Conservation (phyloP, 179 eudicot genomes). For the Beta corolliflora region DNA sequence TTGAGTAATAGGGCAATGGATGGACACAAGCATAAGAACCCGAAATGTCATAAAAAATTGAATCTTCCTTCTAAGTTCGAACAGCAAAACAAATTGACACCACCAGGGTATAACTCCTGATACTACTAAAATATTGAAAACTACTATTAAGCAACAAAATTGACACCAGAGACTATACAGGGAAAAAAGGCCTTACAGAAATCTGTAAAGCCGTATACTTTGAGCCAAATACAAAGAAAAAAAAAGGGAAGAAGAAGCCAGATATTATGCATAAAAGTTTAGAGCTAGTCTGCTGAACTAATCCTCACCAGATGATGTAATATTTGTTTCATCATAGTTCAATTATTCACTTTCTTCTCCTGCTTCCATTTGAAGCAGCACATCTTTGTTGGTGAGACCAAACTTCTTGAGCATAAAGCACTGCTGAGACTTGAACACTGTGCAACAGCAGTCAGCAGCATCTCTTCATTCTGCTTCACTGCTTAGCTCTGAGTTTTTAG, state of each 20-base stretch:
- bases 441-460: conserved; percentile 41
- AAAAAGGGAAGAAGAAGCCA: no score
- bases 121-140: background rate
- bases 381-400: background rate
- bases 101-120: background rate
- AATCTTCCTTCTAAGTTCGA: background rate
- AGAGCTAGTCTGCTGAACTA: background rate
- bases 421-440: conserved; percentile 55
- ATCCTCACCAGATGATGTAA: conserved; percentile 47
- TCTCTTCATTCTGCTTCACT: conserved; percentile 60
- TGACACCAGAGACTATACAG: background rate
- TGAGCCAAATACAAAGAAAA: no score
- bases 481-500: conserved; percentile 45
- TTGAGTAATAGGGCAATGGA: background rate
- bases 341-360: conserved; percentile 37
- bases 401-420: background rate
- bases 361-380: background rate
- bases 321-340: conserved; percentile 32
- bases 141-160: background rate
- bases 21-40: background rate
- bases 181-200: background rate
- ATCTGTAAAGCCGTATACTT: no score
- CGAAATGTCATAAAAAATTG: background rate
- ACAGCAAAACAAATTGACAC: background rate
- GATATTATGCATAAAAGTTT: background rate